Evolutionary conservation across 306 rosid species (phyloP).

Genomic region (Bauhinia variegata): DNA sequence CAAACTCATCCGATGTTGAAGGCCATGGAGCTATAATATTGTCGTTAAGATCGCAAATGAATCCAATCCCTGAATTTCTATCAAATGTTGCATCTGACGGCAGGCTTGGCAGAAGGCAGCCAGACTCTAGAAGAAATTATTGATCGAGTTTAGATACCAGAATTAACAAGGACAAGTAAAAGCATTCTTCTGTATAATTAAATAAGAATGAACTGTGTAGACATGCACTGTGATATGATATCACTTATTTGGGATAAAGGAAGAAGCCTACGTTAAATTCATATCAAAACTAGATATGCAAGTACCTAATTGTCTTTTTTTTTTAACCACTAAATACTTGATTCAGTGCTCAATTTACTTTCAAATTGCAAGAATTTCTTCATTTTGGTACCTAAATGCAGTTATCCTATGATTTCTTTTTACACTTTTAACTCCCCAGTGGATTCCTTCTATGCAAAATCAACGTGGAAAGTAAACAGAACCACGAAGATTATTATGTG

Average conservation of each 20-base stretch:
- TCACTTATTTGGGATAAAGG: too few species aligned
- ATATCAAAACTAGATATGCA: too few species aligned
- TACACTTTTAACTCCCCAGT: neutral
- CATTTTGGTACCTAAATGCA: neutral
- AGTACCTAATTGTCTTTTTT: neutral
- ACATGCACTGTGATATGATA: neutral
- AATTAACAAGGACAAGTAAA: constrained; percentile 20
- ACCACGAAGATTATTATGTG: too few species aligned
- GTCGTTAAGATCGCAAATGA: constrained; percentile 78
- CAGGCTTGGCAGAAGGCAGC: constrained; percentile 72
- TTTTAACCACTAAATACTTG: neutral
- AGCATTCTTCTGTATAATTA: constrained; percentile 9
- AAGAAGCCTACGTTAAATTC: too few species aligned
- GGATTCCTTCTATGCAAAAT: constrained; percentile 9
- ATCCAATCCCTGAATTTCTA: constrained; percentile 58
- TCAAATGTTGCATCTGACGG: constrained; percentile 64
- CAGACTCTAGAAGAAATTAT: constrained; percentile 51
- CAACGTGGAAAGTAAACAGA: neutral
- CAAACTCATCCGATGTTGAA: constrained; percentile 38
- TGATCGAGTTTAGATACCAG: constrained; percentile 17
- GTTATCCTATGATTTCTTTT: constrained; percentile 16
- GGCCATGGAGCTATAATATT: constrained; percentile 79
- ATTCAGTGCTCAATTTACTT: neutral
- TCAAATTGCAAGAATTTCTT: too few species aligned
- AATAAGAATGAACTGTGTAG: neutral